Percentiles rank a stretch among this genome's conserved stretches.
phyloP scores from a whole-genome alignment of 305 asterid species.

The Rubia peregrina region DNA sequence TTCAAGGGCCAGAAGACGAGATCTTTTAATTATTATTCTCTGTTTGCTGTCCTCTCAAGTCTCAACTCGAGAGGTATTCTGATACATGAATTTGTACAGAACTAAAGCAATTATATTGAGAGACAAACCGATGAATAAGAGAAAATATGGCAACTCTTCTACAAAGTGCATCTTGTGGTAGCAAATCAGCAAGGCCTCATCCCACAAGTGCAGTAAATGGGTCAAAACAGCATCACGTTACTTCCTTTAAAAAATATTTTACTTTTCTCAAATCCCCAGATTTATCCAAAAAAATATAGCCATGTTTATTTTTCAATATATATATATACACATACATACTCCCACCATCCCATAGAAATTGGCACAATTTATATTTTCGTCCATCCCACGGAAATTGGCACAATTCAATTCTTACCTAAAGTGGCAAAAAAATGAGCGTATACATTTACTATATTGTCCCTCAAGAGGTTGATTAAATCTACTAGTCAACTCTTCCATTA shows the following conservation, averaged over 20 bases:
- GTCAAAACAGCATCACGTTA: background rate
- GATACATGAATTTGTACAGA: constrained; percentile 3
- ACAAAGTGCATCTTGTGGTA: background rate
- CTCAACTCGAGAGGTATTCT: background rate
- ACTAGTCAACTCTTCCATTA: too few relatives aligned
- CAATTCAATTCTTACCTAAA: too few relatives aligned
- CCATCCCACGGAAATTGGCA: too few relatives aligned
- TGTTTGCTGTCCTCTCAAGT: background rate
- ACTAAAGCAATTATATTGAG: background rate
- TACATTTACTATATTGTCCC: too few relatives aligned
- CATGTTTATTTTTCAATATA: too few relatives aligned
- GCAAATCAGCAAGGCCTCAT: background rate
- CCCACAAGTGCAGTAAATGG: background rate
- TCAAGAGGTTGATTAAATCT: too few relatives aligned
- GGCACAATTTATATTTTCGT: too few relatives aligned
- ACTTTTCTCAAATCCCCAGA: background rate
- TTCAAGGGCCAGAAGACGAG: background rate
- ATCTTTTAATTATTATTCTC: background rate
- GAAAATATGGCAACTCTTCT: background rate
- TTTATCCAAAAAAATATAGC: background rate
- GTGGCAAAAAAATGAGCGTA: too few relatives aligned
- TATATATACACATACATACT: too few relatives aligned
- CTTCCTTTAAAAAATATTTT: background rate
- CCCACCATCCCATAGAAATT: too few relatives aligned
- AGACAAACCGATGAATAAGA: background rate